Base-by-base conservation (phyloP, 768 basidiomycete species). In the Candolleomyces efflorescens region DNA sequence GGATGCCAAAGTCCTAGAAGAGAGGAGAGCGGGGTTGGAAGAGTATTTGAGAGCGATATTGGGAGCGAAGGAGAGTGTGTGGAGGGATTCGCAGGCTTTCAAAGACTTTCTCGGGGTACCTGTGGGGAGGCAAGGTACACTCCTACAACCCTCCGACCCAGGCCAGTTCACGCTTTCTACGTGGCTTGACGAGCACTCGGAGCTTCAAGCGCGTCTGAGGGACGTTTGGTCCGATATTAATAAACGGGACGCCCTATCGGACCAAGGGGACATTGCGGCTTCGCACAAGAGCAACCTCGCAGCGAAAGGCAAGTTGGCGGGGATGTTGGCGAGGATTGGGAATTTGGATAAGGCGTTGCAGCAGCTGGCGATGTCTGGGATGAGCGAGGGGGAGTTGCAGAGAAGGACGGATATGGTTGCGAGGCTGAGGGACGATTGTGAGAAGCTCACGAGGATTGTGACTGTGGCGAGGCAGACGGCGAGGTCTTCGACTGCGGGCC, bases 351-450 rank as follows among this genome's bases (percentile, higher is more conserved):
- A 78, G 62, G 92, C 86, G 10, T 73, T 95, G 64, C 77, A 82
- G 64, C 80, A 75, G 41, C 77, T 92, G 38, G 89, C 77, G 7
- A 70, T 83, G 69, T 75, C 76, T 43, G 92, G 90, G 38, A 82
- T 98, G 81, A 87, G 84, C 62, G 86, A 93, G 69, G 96, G 96
- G n/a, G 96, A 98, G 78, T 76, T 93, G 65, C 87, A 89, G 72
- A 77, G 96, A 56, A 79, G 96, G 60, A 87, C 87, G 59, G 95
- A 94, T 65, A 87, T 97, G 86, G 85, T 94, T 52, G 89, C 87
- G 55, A 79, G 88, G 58, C 75, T 98, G 63, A 89, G 90, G 72
- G 93, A 94, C 68, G 95, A 98, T 69, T 89, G 91, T 75, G 90
- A 90, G 75, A 91, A 89, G 75, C 76, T 97, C 58, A 83, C 84